Percentiles rank a stretch among this genome's conserved stretches.
These are phyloP conservation scores for Excoecaria cochinchinensis DNA, from an alignment of 345 rosid genomes.

Conservation along the genomic window DNA sequence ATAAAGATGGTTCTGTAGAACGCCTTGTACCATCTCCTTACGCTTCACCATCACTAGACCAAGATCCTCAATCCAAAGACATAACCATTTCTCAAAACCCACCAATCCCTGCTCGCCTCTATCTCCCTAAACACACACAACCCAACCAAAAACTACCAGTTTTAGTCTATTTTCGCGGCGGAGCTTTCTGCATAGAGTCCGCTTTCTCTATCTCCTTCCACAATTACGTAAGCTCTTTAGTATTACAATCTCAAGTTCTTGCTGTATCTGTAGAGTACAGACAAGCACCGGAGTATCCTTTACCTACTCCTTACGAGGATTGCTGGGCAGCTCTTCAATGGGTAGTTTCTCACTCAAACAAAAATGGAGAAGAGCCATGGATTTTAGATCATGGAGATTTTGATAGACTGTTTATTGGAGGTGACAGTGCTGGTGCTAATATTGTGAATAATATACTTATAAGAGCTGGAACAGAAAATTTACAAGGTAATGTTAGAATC, in stretches of 20 bases:
- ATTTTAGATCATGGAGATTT: slow-evolving; percentile 15
- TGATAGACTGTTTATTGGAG: background rate
- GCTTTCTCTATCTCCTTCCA: slow-evolving; percentile 12
- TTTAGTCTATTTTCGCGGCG: slow-evolving; percentile 16
- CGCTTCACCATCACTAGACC: background rate
- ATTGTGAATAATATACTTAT: background rate
- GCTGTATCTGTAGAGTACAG: slow-evolving; percentile 15
- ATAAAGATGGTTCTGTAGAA: background rate
- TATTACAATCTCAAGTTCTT: slow-evolving; percentile 4
- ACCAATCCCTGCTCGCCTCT: background rate
- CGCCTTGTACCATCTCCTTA: background rate
- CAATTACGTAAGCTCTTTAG: background rate
- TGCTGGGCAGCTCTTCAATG: slow-evolving; percentile 16
- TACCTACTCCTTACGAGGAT: slow-evolving; percentile 15
- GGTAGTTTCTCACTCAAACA: background rate
- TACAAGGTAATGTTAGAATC: background rate
- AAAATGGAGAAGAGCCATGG: slow-evolving; percentile 9
- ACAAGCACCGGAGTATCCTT: slow-evolving; percentile 17
- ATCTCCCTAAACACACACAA: background rate
- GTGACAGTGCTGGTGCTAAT: slow-evolving; percentile 15
- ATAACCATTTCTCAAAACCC: background rate
- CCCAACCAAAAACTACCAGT: slow-evolving; percentile 8
- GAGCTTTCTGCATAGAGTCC: slow-evolving; percentile 10
- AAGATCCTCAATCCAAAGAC: background rate
- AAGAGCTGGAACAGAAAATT: background rate